Evolutionary conservation across 164 flowering plant genomes (phyloP), one percentile per base, ranked within the genome.

Genomic region (Kalanchoe fedtschenkoi): DNA sequence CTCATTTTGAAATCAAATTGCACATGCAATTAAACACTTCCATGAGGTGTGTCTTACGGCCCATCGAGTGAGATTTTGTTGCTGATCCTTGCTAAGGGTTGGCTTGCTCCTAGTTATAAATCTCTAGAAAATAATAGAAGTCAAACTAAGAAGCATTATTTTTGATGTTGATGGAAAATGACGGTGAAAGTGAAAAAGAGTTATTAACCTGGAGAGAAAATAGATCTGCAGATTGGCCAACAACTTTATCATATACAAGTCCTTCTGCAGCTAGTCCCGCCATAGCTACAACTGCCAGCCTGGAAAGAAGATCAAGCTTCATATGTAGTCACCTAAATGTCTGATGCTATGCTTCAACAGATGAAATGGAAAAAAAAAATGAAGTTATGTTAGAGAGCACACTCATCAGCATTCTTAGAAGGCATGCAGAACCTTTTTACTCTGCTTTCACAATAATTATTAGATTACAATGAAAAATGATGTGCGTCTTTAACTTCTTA

Each of bases 221-320:
- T 58, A 93, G 97, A 74, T 93, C 97, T 9, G 96, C 98, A 22
- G 97, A 93, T 68, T 93, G 98, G 34, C 97, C 98, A 28, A 89
- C 78, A 56, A 92, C 97, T 80, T 89, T 92, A 68, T 92, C 96
- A 66, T 84, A 89, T 69, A 77, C 70, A 51, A 92, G 75, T 35
- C 97, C 98, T 76, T 92, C 98, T 8, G 97, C 96, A 22, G 98
- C 90, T 17, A 92, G 78, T 77, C 98, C 98, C 58, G 96, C 98
- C 98, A 93, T 88, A 54, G 98, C 78, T 51, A 92, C 88, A 55
- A 88, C 91, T 5, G 96, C 89, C 78, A 92, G 72, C 77, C 96
- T 92, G 78, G 65, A 28, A 58, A n/a, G 37, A 38, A 6, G 39
- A 33, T 37, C 11, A 62, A n/a, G 6, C 42, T 5, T 13, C 3